Conservation (phyloP, 148 eudicot genomes). For the Heliamphora exappendiculata region DNA sequence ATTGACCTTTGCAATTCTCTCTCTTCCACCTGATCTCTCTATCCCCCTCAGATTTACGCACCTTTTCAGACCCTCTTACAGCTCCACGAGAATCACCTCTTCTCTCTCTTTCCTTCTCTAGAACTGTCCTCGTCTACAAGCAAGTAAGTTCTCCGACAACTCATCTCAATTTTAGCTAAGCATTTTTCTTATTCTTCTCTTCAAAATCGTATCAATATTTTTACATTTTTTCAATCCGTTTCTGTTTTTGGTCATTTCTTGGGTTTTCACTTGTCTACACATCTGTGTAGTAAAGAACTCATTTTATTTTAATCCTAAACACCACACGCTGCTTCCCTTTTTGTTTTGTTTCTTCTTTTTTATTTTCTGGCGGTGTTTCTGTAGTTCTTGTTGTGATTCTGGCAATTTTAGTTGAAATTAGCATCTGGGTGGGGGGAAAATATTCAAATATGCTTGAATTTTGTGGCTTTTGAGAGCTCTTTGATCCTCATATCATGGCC, state of each 20-base stretch:
- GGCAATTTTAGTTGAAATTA: conserved; percentile 15
- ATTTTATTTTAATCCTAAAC: no score
- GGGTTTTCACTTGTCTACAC: neutral
- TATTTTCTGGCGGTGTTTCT: neutral
- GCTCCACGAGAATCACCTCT: neutral
- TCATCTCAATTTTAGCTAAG: neutral
- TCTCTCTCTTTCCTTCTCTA: conserved; percentile 1
- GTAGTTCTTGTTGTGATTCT: neutral
- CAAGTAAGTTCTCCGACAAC: conserved; percentile 20
- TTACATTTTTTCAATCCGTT: neutral
- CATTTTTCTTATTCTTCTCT: no score
- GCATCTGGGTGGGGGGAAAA: no score
- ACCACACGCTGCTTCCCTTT: neutral
- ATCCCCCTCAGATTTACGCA: neutral
- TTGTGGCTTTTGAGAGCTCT: conserved; percentile 26
- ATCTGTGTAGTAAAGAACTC: neutral
- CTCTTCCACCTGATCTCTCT: conserved; percentile 11
- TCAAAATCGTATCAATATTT: neutral
- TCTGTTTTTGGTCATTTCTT: neutral
- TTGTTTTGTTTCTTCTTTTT: neutral
- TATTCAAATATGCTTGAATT: conserved; percentile 24
- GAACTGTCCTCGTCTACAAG: conserved; percentile 3
- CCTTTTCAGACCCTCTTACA: neutral
- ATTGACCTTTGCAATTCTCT: conserved; percentile 41
- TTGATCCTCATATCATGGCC: conserved; percentile 47